phyloP scores from a whole-genome alignment of 2,329 filamentous ascomycete species.

The Aspergillus sp. region DNA sequence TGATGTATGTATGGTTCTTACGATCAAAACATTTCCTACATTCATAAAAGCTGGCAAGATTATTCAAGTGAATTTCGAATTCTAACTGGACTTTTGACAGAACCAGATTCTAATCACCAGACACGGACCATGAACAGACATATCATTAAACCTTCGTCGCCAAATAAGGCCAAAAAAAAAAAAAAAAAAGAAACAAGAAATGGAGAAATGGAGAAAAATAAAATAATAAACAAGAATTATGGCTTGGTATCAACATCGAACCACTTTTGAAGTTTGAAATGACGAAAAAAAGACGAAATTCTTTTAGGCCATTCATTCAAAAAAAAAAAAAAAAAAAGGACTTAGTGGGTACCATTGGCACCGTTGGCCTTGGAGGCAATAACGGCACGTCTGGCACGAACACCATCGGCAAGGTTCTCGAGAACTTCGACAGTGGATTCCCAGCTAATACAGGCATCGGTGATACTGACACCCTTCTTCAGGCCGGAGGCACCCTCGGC shows the following conservation, averaged over 20 bases:
- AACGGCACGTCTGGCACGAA: constrained; percentile 65
- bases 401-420: constrained; percentile 78
- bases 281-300: neutral
- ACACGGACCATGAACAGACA: neutral
- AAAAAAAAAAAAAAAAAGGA: constrained; percentile 7
- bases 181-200: neutral
- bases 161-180: neutral
- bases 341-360: constrained; percentile 22
- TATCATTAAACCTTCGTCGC: neutral
- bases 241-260: too few species aligned
- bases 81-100: too few species aligned
- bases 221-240: neutral
- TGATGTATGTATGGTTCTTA: too few species aligned
- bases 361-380: constrained; percentile 26
- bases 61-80: too few species aligned
- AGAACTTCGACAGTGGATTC: constrained; percentile 75
- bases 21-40: too few species aligned
- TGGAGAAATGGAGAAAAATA: neutral
- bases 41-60: too few species aligned
- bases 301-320: constrained; percentile 1
- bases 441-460: constrained; percentile 95
- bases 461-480: constrained; percentile 89
- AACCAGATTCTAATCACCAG: too few species aligned
- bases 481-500: constrained; percentile 71
- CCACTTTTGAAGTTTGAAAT: too few species aligned